These are phyloP conservation scores for Colletotrichum godetiae DNA, from an alignment of 2,329 filamentous ascomycete species.

Conservation along the genomic window DNA sequence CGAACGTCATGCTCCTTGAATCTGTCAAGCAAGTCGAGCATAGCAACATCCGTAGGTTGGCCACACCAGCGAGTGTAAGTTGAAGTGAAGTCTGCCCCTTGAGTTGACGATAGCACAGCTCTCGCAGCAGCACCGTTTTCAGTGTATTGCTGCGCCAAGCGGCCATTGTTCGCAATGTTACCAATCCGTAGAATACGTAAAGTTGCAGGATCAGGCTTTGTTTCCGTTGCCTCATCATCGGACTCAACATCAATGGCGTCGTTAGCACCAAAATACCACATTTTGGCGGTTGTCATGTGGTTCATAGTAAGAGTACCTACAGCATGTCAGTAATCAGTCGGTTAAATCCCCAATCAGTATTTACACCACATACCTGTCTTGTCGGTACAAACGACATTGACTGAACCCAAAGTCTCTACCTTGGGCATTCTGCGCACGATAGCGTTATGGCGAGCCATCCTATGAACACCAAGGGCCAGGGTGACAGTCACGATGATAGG, in stretches of 20 bases:
- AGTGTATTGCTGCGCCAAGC: conserved; percentile 79
- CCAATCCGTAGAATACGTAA: conserved; percentile 88
- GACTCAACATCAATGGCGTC: conserved; percentile 63
- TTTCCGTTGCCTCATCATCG: conserved; percentile 65
- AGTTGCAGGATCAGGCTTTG: conserved; percentile 77
- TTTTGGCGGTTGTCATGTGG: conserved; percentile 96
- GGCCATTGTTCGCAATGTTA: conserved; percentile 95
- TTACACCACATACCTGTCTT: conserved; percentile 76
- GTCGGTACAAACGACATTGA: conserved; percentile 99
- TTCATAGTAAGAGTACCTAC: conserved; percentile 92
- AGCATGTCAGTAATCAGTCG: background rate
- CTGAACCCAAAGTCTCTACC: conserved; percentile 97
- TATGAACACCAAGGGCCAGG: conserved; percentile 90
- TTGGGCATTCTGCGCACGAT: conserved; percentile 97
- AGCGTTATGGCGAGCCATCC: conserved; percentile 95
- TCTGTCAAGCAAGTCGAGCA: conserved; percentile 90
- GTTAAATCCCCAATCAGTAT: background rate
- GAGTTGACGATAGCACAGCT: conserved; percentile 87
- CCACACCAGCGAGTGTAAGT: conserved; percentile 92
- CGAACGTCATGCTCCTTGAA: conserved; percentile 94
- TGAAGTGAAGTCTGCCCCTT: conserved; percentile 70
- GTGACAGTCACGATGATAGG: conserved; percentile 99
- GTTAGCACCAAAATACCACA: conserved; percentile 89
- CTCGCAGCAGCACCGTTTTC: conserved; percentile 78
- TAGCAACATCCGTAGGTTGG: conserved; percentile 97